Conservation (phyloP, 768 basidiomycete species). For the Mycena crocata region DNA sequence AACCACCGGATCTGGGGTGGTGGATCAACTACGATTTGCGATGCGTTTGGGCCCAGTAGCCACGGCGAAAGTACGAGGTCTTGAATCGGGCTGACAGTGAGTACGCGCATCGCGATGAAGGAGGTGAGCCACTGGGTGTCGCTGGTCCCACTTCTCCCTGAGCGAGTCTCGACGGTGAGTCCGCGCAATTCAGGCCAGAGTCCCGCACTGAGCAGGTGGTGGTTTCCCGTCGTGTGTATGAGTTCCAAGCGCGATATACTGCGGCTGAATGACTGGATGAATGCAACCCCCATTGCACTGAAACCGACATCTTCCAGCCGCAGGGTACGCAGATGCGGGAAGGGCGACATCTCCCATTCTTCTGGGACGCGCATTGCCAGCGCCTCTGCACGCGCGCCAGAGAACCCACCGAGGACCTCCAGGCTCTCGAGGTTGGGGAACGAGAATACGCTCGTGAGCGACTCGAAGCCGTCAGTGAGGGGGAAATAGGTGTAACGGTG, state of each 20-base stretch:
- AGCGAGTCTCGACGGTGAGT: not conserved
- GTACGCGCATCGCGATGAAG: not conserved
- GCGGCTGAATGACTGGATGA: not conserved
- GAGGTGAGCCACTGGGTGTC: conserved; percentile 1
- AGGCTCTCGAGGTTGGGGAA: conserved; percentile 9
- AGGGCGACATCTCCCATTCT: not conserved
- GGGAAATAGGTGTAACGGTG: not conserved
- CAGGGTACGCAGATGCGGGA: conserved; percentile 3
- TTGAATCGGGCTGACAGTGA: not conserved
- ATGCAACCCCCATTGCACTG: not conserved
- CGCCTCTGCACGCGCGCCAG: not conserved
- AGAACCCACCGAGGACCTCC: conserved; percentile 2
- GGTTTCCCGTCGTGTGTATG: not conserved
- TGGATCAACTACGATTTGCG: not conserved
- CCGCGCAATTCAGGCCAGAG: not conserved
- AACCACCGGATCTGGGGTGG: not conserved
- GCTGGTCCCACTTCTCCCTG: no score
- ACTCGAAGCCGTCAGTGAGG: not conserved
- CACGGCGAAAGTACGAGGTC: not conserved
- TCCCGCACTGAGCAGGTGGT: not conserved
- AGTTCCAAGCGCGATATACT: not conserved
- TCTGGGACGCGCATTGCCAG: not conserved
- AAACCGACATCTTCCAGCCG: conserved; percentile 10
- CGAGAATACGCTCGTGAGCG: not conserved
- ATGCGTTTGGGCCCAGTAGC: not conserved